Base-by-base conservation (phyloP, 192 early-diverging fungal genomes). In the Backusella tuberculispora region DNA sequence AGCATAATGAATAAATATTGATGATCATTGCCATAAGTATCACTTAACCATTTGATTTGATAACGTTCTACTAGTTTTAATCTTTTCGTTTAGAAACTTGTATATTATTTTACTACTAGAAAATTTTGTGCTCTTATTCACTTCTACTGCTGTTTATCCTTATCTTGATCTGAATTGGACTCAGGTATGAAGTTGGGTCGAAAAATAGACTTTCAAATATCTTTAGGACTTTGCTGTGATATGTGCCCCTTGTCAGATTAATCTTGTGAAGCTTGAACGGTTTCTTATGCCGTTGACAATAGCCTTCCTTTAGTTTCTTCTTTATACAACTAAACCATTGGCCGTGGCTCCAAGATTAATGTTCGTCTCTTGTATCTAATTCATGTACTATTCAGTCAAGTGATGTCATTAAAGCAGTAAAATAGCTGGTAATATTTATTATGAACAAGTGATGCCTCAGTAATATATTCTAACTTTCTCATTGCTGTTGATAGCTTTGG, bases 251-350 rank as follows among this genome's bases (percentile, higher is more conserved):
- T 1, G 45, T 15, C 45, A 69, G 45, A 48, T 48, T 69, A 48
- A 34, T 48, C 68, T 69, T 69, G 68, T 24, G n/a, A 44, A 69
- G 68, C 68, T 48, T 69, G 26, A 19, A 7, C 26, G 68, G 68
- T 48, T 69, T 69, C 41, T 44, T 19, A 69, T 69, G 37, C 44
- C 68, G 26, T 69, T 12, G 45, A 69, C 68, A 48, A 47, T 69
- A 24, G 45, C 68, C 68, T 48, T 48, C 46, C 68, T 69, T 69
- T 48, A 48, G 68, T 1, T 4, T 48, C 29, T 47, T 69, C 67
- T 47, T 69, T 69, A 47, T 40, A 66, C 0, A 66, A 66, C 41
- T 14, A 3, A 63, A 34, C 56, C 24, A 34, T 34, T 63, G 56
- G 56, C 0, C 4, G 56, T 3, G 56, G 21, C 56, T 63, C 56